Evolutionary conservation across 345 rosid genomes (phyloP).

Genomic region (Hevea brasiliensis): DNA sequence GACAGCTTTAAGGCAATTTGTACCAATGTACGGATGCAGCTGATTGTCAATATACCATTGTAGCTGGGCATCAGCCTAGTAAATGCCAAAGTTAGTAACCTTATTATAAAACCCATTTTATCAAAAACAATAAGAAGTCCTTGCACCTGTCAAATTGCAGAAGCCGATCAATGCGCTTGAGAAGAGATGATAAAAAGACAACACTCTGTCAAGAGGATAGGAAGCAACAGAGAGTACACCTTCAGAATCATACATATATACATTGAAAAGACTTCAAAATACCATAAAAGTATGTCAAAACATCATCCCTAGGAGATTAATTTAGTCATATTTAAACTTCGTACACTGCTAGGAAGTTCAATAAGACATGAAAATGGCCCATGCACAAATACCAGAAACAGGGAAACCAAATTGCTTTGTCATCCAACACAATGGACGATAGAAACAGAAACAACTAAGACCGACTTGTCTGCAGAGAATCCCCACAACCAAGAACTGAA

Average conservation of each 20-base stretch:
- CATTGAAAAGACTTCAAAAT: background rate
- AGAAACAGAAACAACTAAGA: background rate
- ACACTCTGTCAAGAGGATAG: constrained; percentile 62
- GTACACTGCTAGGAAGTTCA: background rate
- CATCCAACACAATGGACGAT: background rate
- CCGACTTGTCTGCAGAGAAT: background rate
- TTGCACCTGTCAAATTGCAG: constrained; percentile 90
- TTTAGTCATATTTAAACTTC: background rate
- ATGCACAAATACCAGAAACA: background rate
- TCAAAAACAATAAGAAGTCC: constrained; percentile 21
- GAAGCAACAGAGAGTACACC: constrained; percentile 7
- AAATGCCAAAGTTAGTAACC: constrained; percentile 13
- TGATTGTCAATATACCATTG: constrained; percentile 83
- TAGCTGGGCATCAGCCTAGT: constrained; percentile 92
- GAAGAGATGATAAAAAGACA: constrained; percentile 74
- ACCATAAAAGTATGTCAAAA: background rate
- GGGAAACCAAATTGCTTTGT: background rate
- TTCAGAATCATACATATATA: constrained; percentile 15
- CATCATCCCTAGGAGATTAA: background rate
- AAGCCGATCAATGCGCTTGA: constrained; percentile 91
- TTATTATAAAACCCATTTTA: background rate
- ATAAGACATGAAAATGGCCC: background rate
- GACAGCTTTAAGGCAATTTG: constrained; percentile 85
- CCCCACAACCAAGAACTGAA: background rate
- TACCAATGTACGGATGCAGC: constrained; percentile 88